Conservation (phyloP, 169 alveolate species). For the Eimeria zaria region DNA sequence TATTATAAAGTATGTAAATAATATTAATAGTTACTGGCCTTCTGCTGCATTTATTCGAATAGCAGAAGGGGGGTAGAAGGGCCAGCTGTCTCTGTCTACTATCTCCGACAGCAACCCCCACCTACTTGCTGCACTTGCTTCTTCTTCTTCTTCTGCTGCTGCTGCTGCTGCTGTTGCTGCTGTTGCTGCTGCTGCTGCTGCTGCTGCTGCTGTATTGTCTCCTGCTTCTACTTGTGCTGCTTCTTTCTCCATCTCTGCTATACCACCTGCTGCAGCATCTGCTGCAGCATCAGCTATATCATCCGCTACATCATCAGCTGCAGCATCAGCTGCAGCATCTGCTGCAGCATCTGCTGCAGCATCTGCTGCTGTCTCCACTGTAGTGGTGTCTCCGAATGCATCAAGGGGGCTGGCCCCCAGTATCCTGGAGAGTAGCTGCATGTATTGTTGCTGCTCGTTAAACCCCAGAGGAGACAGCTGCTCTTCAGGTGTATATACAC, state of each 20-base stretch:
- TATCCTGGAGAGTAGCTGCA: not conserved
- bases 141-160: not conserved
- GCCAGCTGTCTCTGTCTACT: not conserved
- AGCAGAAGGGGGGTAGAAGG: not conserved
- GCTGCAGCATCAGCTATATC: not conserved
- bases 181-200: not conserved
- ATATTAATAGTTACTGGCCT: too few species aligned
- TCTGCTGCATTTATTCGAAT: too few species aligned
- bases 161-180: not conserved
- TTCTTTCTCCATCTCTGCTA: not conserved
- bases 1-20: too few species aligned
- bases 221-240: not conserved
- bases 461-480: not conserved
- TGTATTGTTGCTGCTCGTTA: not conserved
- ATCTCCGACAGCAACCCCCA: not conserved
- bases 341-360: not conserved
- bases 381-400: not conserved
- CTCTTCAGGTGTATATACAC: not conserved
- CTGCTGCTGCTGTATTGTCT: not conserved
- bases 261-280: not conserved
- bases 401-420: not conserved
- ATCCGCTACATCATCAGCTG: not conserved
- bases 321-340: not conserved
- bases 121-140: not conserved
- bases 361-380: not conserved